Base-by-base conservation (phyloP, 2,329 filamentous ascomycete genomes). In the Paecilomyces sp. region DNA sequence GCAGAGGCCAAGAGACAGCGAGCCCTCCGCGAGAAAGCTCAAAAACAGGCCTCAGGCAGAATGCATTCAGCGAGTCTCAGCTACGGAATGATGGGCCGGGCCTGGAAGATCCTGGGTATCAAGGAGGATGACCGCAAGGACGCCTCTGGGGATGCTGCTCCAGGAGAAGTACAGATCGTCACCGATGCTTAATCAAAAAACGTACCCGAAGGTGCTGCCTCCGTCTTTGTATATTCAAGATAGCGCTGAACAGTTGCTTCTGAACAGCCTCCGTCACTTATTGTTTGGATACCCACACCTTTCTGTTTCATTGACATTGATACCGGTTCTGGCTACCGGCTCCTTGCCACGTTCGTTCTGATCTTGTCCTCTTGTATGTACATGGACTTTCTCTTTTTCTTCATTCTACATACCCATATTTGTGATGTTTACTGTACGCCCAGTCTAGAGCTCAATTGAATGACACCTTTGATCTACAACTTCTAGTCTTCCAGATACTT, bases 81-180 rank as follows among this genome's bases (percentile, higher is more conserved):
- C 0, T 73, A 75, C 62, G 75, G 74, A 5, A 71, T 77, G 69
- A 77, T 77, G 72, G 74, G 74, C 25, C 68, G 68, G 3, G 73
- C 74, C 30, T 77, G 74, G 75, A 68, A 72, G 59, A 75, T 77
- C 47, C 64, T 77, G 4, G 75, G 70, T 28, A 75, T 77, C 68
- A 71, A 76, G 58, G 65, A 72, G 51, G 67, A 70, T 57, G 60
- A 64, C 54, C 65, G 64, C 55, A 72, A 73, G 59, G 58, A 58
- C n/a, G 52, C 50, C 8, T 50, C 33, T 31, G 22, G 31, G 12
- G 34, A 41, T n/a, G 34, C 12, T n/a, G 34, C 31, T 41, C 18
- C 24, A 24, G 55, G 34, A 22, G 55, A 57, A 25, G 55, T 57
- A 24, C 31, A 57, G n/a, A 57, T 57, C 12, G 36, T 47, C 22